Percentiles rank a stretch among this genome's conserved stretches.
These are phyloP conservation scores for Coemansia sp. DNA, from an alignment of 192 early-diverging fungal genomes.

Conservation along the genomic window DNA sequence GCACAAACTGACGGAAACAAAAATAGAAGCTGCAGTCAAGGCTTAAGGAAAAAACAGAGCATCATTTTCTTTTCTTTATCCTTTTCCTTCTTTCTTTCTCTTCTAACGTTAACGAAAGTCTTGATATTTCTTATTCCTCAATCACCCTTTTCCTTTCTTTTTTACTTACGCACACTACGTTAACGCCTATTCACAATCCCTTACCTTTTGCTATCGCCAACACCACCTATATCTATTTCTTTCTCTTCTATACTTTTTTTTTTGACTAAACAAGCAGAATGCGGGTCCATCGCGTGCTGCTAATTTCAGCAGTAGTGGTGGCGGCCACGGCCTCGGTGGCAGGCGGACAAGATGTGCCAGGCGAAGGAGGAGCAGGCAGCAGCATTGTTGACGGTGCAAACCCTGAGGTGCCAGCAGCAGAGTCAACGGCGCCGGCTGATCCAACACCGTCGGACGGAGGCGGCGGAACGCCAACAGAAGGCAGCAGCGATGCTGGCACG, in stretches of 20 bases:
- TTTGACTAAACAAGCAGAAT: neutral
- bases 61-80: neutral
- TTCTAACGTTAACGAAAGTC: too few relatives aligned
- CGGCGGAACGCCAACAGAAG: neutral
- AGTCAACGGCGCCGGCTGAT: neutral
- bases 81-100: neutral
- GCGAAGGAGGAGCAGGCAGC: neutral
- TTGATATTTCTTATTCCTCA: too few relatives aligned
- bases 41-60: neutral
- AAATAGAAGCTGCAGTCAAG: too few relatives aligned
- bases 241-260: neutral
- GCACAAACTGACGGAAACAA: too few relatives aligned
- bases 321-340: neutral
- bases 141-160: neutral
- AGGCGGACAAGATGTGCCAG: neutral
- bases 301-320: neutral
- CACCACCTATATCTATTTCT: neutral
- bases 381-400: neutral
- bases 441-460: neutral
- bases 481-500: neutral
- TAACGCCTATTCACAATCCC: neutral
- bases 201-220: neutral
- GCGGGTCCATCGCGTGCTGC: slow-evolving; percentile 1
- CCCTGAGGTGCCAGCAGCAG: neutral
- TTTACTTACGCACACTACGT: neutral